phyloP scores from a whole-genome alignment of 1,284 basidiomycete species.

The Boletellus deceptivus region DNA sequence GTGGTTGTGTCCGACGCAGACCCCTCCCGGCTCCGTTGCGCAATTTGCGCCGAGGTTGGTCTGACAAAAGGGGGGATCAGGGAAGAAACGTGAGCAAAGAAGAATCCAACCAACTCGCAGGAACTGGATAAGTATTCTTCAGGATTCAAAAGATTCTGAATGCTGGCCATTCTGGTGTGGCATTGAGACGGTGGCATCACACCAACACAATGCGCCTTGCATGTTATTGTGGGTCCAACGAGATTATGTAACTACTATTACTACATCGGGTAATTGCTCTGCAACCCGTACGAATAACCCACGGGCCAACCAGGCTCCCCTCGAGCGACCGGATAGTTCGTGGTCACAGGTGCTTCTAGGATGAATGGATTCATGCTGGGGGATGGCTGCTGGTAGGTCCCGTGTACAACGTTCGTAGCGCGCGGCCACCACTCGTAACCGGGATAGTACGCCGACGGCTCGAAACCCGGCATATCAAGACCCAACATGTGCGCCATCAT shows the following conservation, averaged over 20 bases:
- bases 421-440: conserved; percentile 76
- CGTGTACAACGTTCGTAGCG: conserved; percentile 18
- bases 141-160: conserved; percentile 54
- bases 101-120: conserved; percentile 37
- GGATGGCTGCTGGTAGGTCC: conserved; percentile 17
- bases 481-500: conserved; percentile 74
- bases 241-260: conserved; percentile 26
- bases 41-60: conserved; percentile 8
- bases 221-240: conserved; percentile 34
- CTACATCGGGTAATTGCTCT: conserved; percentile 23
- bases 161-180: conserved; percentile 46
- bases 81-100: conserved; percentile 8
- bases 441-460: conserved; percentile 63
- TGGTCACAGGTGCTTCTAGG: conserved; percentile 7
- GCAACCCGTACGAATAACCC: conserved; percentile 23
- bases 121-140: conserved; percentile 37
- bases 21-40: conserved; percentile 16
- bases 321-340: conserved; percentile 17
- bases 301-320: conserved; percentile 21
- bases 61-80: conserved; percentile 26
- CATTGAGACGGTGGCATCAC: conserved; percentile 19
- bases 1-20: conserved; percentile 26
- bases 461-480: conserved; percentile 55
- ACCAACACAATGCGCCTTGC: conserved; percentile 4
- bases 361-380: conserved; percentile 2